Evolutionary conservation across 164 flowering plant species (phyloP).

Genomic region (Aristolochia fimbriata): DNA sequence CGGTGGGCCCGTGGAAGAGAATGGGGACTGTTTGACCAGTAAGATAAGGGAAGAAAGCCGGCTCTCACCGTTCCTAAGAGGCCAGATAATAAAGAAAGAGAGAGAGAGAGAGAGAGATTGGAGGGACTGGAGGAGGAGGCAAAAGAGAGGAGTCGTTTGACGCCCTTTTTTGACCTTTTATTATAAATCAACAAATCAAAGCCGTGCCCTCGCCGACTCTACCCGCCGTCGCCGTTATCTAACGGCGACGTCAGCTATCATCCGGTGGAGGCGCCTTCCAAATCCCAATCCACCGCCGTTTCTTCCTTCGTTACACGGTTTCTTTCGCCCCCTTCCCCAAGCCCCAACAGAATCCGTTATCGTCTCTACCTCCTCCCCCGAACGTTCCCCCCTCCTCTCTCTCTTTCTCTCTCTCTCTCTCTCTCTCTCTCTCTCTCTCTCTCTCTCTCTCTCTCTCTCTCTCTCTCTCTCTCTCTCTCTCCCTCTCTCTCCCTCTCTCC

Average conservation of each 20-base stretch:
- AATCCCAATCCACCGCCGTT: neutral
- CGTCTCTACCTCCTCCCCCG: conserved; percentile 4
- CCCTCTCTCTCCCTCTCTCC: neutral
- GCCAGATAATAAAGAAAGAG: too few relatives aligned
- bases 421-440: neutral
- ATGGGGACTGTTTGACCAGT: neutral
- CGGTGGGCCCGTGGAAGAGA: neutral
- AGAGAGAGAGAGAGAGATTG: too few relatives aligned
- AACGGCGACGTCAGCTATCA: conserved; percentile 5
- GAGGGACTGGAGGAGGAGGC: too few relatives aligned
- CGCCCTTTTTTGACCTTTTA: neutral
- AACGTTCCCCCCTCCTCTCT: too few relatives aligned
- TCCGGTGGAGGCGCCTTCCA: conserved; percentile 5
- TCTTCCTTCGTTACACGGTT: conserved; percentile 15
- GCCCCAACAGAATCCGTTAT: conserved; percentile 12
- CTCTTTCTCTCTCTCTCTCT: too few relatives aligned
- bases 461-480: neutral
- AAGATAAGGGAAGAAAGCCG: neutral
- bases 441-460: conserved; percentile 2
- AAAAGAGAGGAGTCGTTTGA: neutral
- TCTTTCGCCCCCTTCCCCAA: too few relatives aligned
- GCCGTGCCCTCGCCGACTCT: conserved; percentile 3
- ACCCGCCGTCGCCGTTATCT: neutral
- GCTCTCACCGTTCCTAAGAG: neutral
- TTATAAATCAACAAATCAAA: neutral